Evolutionary conservation across 148 eudicot genomes (phyloP).

Genomic region (Linanthus parryae): DNA sequence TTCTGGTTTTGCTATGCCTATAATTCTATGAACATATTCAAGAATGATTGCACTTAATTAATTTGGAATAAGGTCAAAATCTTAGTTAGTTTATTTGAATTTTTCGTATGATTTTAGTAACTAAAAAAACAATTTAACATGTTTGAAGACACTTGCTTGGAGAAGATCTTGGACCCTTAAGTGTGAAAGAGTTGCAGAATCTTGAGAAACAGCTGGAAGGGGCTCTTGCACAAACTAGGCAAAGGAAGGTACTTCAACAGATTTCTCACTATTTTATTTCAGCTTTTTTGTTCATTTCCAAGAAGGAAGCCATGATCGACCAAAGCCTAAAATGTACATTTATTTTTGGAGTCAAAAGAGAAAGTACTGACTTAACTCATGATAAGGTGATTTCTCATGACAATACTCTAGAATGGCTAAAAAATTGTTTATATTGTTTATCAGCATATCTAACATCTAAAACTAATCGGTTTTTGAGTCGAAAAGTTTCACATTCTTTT

Average conservation of each 20-base stretch:
- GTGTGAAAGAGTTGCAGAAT: slow-evolving; percentile 68
- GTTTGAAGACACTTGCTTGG: slow-evolving; percentile 73
- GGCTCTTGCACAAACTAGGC: slow-evolving; percentile 73
- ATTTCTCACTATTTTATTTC: background rate
- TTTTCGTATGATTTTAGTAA: background rate
- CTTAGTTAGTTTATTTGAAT: background rate
- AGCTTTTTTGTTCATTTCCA: background rate
- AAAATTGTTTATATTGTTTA: no score
- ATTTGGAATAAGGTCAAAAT: background rate
- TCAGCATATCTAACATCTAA: no score
- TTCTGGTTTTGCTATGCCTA: background rate
- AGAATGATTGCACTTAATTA: background rate
- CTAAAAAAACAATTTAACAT: background rate
- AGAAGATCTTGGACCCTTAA: slow-evolving; percentile 79
- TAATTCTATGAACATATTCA: background rate
- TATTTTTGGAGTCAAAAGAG: background rate
- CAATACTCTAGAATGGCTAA: no score
- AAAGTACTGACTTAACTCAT: no score
- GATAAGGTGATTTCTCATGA: no score
- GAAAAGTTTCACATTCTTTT: no score
- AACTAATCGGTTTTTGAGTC: no score
- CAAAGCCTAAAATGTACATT: no score
- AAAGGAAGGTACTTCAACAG: slow-evolving; percentile 58
- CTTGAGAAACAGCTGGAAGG: slow-evolving; percentile 93
- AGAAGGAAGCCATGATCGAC: no score